Conservation (phyloP, 192 early-diverging fungal species). For the Backusella mclennaniae region DNA sequence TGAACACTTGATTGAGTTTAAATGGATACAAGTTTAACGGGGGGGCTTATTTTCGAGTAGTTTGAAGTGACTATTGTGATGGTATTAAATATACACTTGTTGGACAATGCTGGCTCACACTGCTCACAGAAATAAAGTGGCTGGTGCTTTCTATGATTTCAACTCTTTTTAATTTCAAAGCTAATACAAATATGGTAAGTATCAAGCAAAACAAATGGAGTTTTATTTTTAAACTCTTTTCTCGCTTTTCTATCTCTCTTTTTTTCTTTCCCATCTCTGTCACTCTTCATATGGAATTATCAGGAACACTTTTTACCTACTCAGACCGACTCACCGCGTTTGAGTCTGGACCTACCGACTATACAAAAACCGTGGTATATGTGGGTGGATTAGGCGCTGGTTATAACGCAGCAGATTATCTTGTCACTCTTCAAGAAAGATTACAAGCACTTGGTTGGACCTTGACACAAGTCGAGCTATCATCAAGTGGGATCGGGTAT, state of each 20-base stretch:
- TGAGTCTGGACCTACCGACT: slow-evolving; percentile 35
- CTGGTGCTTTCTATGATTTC: too few species aligned
- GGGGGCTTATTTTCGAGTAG: too few species aligned
- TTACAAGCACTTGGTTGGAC: slow-evolving; percentile 26
- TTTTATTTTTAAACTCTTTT: too few species aligned
- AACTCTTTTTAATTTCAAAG: too few species aligned
- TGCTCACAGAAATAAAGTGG: neutral
- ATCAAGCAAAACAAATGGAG: too few species aligned
- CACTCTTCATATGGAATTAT: slow-evolving; percentile 27
- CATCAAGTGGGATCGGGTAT: slow-evolving; percentile 43
- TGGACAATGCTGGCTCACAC: too few species aligned
- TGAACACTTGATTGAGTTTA: too few species aligned
- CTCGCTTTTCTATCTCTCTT: neutral
- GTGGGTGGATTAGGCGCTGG: slow-evolving; percentile 41
- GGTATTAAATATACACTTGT: too few species aligned
- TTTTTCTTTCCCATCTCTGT: neutral
- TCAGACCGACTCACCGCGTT: slow-evolving; percentile 39
- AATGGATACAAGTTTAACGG: too few species aligned
- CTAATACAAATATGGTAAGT: too few species aligned
- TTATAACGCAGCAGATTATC: slow-evolving; percentile 39
- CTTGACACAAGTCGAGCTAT: slow-evolving; percentile 40
- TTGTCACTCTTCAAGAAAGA: slow-evolving; percentile 20
- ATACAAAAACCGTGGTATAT: slow-evolving; percentile 31
- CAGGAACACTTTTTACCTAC: slow-evolving; percentile 39
- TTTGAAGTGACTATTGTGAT: too few species aligned